Percentiles rank a stretch among this genome's conserved stretches.
phyloP scores from a whole-genome alignment of 176 grass and related monocot species.

The Chrysopogon serrulatus region DNA sequence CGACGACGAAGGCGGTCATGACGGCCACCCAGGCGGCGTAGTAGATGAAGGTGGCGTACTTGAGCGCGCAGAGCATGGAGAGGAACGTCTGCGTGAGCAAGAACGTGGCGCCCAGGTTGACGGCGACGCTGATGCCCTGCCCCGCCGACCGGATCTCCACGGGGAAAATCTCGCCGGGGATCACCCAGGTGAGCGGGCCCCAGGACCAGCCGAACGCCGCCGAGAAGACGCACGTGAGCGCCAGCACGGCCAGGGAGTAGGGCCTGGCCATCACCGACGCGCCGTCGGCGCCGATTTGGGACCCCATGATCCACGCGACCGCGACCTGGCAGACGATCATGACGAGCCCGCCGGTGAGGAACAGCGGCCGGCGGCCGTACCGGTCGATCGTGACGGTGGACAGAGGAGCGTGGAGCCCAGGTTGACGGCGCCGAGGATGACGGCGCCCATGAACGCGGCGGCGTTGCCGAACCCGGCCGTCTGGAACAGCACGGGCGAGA shows the following conservation, averaged over 20 bases:
- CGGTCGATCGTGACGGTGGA: conserved; percentile 43
- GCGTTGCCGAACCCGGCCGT: conserved; percentile 55
- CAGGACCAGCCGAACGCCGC: conserved; percentile 75
- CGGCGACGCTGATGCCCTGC: conserved; percentile 59
- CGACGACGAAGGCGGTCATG: conserved; percentile 56
- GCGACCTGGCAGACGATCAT: conserved; percentile 57
- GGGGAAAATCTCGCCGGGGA: conserved; percentile 74
- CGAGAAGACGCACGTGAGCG: conserved; percentile 62
- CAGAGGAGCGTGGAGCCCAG: conserved; percentile 36
- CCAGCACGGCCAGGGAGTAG: conserved; percentile 57
- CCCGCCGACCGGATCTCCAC: conserved; percentile 76
- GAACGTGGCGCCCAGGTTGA: conserved; percentile 72
- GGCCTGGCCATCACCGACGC: conserved; percentile 27
- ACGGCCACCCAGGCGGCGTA: conserved; percentile 48
- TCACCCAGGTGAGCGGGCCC: conserved; percentile 71
- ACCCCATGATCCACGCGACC: conserved; percentile 61
- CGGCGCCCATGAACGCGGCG: conserved; percentile 51
- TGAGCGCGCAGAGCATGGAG: conserved; percentile 53
- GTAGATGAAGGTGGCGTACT: conserved; percentile 59
- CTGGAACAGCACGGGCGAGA: conserved; percentile 71
- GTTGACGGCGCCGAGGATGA: conserved; percentile 59
- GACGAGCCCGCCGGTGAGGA: conserved; percentile 37
- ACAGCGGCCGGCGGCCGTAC: conserved; percentile 44
- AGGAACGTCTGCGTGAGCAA: conserved; percentile 72
- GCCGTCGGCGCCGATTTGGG: conserved; percentile 34